A percentile compares a stretch with the other conserved stretches of the same genome.
Evolutionary conservation across 2,329 filamentous ascomycete genomes (phyloP).

Genomic region (Diaporthe nobilis): DNA sequence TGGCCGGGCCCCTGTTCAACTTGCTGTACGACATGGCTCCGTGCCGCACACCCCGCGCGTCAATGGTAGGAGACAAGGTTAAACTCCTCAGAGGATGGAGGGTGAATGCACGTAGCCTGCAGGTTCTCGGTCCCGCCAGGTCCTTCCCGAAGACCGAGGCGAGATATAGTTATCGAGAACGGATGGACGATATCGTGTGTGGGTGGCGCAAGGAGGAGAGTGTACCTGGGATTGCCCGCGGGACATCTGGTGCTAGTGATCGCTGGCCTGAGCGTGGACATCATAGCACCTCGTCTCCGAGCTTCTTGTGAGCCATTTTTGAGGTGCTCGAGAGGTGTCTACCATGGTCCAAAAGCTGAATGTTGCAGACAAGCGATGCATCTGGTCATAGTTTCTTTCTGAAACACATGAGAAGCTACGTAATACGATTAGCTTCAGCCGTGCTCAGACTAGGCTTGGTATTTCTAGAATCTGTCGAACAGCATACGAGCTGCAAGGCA

Average conservation of each 20-base stretch:
- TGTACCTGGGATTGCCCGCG: not conserved
- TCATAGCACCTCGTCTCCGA: not conserved
- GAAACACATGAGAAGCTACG: conserved; percentile 26
- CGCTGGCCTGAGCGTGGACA: not conserved
- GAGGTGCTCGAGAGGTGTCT: conserved; percentile 1
- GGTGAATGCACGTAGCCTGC: conserved; percentile 33
- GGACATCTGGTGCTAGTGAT: not conserved
- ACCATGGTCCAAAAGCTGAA: not conserved
- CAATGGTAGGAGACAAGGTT: conserved; percentile 28
- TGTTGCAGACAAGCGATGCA: conserved; percentile 17
- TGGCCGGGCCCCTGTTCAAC: conserved; percentile 21
- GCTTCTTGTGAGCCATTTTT: not conserved
- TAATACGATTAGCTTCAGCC: conserved; percentile 23
- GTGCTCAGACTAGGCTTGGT: conserved; percentile 10
- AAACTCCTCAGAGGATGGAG: conserved; percentile 4
- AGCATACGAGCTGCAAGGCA: conserved; percentile 44
- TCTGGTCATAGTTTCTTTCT: conserved; percentile 6
- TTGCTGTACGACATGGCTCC: conserved; percentile 40
- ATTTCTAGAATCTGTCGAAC: conserved; percentile 35
- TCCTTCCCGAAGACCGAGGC: conserved; percentile 30
- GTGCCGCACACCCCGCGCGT: conserved; percentile 34
- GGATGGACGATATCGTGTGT: not conserved
- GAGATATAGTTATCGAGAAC: conserved; percentile 14
- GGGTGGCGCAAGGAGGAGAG: not conserved
- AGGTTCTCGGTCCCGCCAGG: conserved; percentile 32